Conservation (phyloP, 495 filamentous ascomycete species). For the Xylaria telfairii region DNA sequence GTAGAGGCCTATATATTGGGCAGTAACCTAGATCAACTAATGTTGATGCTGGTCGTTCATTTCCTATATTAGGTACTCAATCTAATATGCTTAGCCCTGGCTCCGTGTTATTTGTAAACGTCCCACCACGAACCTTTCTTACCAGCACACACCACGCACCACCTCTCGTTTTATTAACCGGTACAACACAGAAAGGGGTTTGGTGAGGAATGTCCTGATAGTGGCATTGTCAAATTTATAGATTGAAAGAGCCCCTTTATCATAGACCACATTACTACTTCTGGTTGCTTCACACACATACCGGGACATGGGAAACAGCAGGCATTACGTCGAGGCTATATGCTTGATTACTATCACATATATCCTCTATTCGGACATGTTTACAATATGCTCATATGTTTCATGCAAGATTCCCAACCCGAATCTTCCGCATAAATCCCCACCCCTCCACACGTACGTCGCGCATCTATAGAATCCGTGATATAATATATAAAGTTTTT, state of each 20-base stretch:
- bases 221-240: not conserved
- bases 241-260: too few relatives aligned
- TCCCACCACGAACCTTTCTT: not conserved
- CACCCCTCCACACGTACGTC: not conserved
- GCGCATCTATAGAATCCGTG: not conserved
- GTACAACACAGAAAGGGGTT: not conserved
- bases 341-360: slow-evolving; percentile 17
- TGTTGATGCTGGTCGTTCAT: not conserved
- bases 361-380: not conserved
- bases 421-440: not conserved
- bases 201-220: not conserved
- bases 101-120: too few relatives aligned
- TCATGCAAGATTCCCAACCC: slow-evolving; percentile 9
- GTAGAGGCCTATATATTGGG: not conserved
- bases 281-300: not conserved
- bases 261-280: not conserved
- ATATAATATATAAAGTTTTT: slow-evolving; percentile 16
- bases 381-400: not conserved
- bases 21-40: not conserved
- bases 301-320: too few relatives aligned
- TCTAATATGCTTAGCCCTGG: too few relatives aligned
- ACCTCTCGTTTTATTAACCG: not conserved
- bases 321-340: not conserved
- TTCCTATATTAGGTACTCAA: too few relatives aligned
- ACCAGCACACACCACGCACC: not conserved